phyloP scores from a whole-genome alignment of 208 protist genomes.

The Acanthamoeba polyphaga region DNA sequence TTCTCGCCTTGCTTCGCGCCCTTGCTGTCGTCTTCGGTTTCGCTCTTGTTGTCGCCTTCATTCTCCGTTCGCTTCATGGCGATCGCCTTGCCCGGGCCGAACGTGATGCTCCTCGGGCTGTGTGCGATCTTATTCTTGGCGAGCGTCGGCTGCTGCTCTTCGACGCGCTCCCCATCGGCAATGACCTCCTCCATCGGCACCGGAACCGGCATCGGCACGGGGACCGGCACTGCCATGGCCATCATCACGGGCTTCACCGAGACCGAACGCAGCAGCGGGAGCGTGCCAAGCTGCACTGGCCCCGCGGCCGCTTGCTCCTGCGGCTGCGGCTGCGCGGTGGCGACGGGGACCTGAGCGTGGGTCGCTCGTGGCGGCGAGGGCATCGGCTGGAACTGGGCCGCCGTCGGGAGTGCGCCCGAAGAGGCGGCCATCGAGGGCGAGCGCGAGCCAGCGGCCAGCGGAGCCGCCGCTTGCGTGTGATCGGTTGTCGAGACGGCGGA shows the following conservation, averaged over 20 bases:
- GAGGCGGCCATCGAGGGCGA: too few species aligned
- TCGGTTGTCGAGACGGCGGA: neutral
- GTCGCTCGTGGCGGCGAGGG: neutral
- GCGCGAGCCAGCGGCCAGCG: too few species aligned
- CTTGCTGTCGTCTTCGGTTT: neutral
- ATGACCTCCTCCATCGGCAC: conserved; percentile 3
- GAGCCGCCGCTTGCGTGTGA: neutral
- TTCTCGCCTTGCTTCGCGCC: neutral
- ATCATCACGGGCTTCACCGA: neutral
- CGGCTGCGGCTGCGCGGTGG: neutral
- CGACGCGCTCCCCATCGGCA: neutral
- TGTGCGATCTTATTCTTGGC: neutral
- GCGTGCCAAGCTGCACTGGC: neutral
- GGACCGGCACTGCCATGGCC: neutral
- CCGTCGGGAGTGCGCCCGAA: neutral
- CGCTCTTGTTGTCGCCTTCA: neutral
- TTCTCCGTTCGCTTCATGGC: neutral
- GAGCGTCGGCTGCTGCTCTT: neutral
- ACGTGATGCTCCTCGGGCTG: neutral
- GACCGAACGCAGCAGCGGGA: neutral
- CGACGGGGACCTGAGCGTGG: too few species aligned
- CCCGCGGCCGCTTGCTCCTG: too few species aligned
- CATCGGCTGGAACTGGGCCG: neutral
- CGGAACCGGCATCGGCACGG: neutral
- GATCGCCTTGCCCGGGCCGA: neutral